phyloP scores from a whole-genome alignment of 495 filamentous ascomycete genomes.

The Apiosordaria backusii region DNA sequence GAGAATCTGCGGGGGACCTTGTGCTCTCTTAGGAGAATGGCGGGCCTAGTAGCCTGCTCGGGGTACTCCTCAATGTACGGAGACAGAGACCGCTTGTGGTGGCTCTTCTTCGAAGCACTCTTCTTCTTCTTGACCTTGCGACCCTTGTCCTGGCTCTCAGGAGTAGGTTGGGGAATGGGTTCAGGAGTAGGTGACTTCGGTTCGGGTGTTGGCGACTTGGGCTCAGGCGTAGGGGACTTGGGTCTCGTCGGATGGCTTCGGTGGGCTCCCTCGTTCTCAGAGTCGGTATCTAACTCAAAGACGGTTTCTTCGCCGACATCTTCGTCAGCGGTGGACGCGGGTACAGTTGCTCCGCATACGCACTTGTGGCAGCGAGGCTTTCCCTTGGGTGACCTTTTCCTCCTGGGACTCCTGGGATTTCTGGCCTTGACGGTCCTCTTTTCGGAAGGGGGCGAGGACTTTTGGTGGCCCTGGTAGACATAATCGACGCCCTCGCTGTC shows the following conservation, averaged over 20 bases:
- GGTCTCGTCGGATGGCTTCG: not conserved
- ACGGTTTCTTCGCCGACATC: conserved; percentile 18
- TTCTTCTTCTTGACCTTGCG: conserved; percentile 8
- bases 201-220: not conserved
- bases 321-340: not conserved
- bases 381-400: conserved; percentile 16
- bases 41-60: conserved; percentile 19
- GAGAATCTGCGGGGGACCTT: conserved; percentile 23
- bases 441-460: not conserved
- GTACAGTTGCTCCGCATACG: not conserved
- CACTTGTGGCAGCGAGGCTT: conserved; percentile 14
- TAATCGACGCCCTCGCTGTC: conserved; percentile 26
- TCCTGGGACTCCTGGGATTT: conserved; percentile 18
- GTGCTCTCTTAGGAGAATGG: conserved; percentile 30
- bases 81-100: conserved; percentile 17
- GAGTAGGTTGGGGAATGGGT: not conserved
- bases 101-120: conserved; percentile 7
- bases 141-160: conserved; percentile 5
- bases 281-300: conserved; percentile 20
- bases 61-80: conserved; percentile 36
- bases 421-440: not conserved
- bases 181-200: not conserved
- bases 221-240: not conserved
- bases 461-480: conserved; percentile 21
- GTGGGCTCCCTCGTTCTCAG: conserved; percentile 14